A percentile compares a stretch with the other conserved stretches of the same genome.
These are phyloP conservation scores for Collybia sordida DNA, from an alignment of 768 basidiomycete species.

Conservation along the genomic window DNA sequence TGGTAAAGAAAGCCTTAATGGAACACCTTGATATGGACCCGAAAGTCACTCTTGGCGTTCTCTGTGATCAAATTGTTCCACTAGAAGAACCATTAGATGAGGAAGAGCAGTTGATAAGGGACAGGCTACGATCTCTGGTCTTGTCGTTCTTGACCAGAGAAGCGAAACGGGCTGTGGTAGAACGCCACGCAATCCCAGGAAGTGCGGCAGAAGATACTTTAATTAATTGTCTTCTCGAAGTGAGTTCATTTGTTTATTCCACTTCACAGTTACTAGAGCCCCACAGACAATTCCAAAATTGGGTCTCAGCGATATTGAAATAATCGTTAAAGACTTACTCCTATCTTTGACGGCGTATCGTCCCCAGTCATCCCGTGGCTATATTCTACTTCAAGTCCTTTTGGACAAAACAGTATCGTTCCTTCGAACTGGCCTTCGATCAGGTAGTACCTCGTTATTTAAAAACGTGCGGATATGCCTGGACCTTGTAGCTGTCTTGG, in stretches of 20 bases:
- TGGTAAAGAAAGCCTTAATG: slow-evolving; percentile 59
- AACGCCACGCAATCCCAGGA: slow-evolving; percentile 41
- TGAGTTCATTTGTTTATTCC: slow-evolving; percentile 25
- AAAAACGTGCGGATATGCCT: slow-evolving; percentile 41
- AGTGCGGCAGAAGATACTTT: slow-evolving; percentile 48
- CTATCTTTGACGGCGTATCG: slow-evolving; percentile 46
- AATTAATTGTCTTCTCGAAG: slow-evolving; percentile 47
- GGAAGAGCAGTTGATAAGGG: slow-evolving; percentile 56
- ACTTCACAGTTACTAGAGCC: slow-evolving; percentile 1
- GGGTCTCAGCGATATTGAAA: slow-evolving; percentile 35
- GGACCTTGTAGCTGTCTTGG: slow-evolving; percentile 43
- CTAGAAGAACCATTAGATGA: slow-evolving; percentile 51
- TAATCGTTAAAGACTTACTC: slow-evolving; percentile 55
- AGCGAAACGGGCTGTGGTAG: slow-evolving; percentile 44
- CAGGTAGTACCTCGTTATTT: slow-evolving; percentile 29
- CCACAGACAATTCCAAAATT: slow-evolving; percentile 51
- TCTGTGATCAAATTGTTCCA: slow-evolving; percentile 66
- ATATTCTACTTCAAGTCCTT: slow-evolving; percentile 32
- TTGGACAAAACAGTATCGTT: slow-evolving; percentile 13
- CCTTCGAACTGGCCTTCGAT: slow-evolving; percentile 11
- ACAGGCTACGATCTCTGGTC: slow-evolving; percentile 58
- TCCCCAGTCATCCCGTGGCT: slow-evolving; percentile 31
- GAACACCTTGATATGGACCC: slow-evolving; percentile 68
- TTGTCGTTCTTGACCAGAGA: slow-evolving; percentile 57
- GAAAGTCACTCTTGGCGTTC: slow-evolving; percentile 57